Evolutionary conservation across 176 grass and related monocot genomes (phyloP).

Genomic region (Oropetium thomaeum): DNA sequence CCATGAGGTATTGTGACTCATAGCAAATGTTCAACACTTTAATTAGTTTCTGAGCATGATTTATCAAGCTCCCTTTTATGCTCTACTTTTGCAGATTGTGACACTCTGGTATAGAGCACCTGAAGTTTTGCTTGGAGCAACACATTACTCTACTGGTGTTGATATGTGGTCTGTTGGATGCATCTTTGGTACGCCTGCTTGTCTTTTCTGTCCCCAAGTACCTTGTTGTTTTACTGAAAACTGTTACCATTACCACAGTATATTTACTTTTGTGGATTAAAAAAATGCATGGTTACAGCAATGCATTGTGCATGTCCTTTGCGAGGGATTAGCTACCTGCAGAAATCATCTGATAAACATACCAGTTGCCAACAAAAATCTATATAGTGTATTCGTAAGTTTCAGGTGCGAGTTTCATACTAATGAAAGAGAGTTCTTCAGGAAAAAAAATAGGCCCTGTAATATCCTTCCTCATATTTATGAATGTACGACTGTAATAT

Average conservation of each 20-base stretch:
- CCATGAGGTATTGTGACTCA: slow-evolving; percentile 63
- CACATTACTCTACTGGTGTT: slow-evolving; percentile 92
- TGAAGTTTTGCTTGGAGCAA: slow-evolving; percentile 85
- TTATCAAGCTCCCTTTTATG: neutral
- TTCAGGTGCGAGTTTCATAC: too few relatives aligned
- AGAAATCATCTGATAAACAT: neutral
- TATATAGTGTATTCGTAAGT: too few relatives aligned
- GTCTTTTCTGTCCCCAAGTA: neutral
- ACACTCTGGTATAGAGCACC: slow-evolving; percentile 98
- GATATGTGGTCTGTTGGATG: slow-evolving; percentile 97
- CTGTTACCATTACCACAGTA: neutral
- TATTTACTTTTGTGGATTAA: neutral
- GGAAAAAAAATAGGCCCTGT: neutral
- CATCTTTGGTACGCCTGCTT: slow-evolving; percentile 67
- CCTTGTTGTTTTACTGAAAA: neutral
- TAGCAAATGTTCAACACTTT: neutral
- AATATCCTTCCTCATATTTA: neutral
- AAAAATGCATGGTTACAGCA: neutral
- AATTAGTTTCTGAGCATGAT: neutral
- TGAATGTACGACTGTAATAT: neutral
- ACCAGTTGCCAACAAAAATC: too few relatives aligned
- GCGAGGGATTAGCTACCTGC: neutral
- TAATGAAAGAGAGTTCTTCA: neutral
- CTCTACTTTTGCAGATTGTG: slow-evolving; percentile 57
- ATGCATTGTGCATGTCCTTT: neutral